These are phyloP conservation scores for Ocimum tenuiflorum DNA, from an alignment of 257 asterid species.

Conservation along the genomic window DNA sequence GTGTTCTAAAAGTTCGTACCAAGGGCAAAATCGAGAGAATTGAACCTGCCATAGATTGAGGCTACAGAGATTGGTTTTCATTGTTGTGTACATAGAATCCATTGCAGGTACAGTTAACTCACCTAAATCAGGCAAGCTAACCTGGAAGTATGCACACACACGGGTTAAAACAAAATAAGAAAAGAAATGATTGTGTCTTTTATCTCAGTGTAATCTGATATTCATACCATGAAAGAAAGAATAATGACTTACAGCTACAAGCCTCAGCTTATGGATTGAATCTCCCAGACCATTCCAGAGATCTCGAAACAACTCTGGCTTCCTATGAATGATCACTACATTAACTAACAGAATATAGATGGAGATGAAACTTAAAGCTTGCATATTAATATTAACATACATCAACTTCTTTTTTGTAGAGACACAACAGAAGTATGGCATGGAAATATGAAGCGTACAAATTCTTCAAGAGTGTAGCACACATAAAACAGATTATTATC, in stretches of 20 bases:
- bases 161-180: not conserved
- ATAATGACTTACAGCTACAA: slow-evolving; percentile 65
- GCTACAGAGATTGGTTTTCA: slow-evolving; percentile 50
- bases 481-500: not conserved
- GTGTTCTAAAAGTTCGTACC: not conserved
- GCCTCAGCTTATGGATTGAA: slow-evolving; percentile 55
- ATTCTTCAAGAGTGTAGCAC: not conserved
- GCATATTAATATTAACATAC: not conserved
- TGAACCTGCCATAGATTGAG: slow-evolving; percentile 84
- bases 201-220: not conserved
- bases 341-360: slow-evolving; percentile 17
- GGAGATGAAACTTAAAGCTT: slow-evolving; percentile 2
- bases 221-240: not conserved
- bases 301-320: slow-evolving; percentile 39
- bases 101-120: slow-evolving; percentile 53
- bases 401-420: not conserved
- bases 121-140: slow-evolving; percentile 68
- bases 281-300: slow-evolving; percentile 75
- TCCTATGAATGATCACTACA: slow-evolving; percentile 41
- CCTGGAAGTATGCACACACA: slow-evolving; percentile 32
- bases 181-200: not conserved
- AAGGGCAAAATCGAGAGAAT: not conserved
- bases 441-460: not conserved
- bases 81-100: slow-evolving; percentile 55
- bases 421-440: not conserved